Evolutionary conservation across 441 rosid species (phyloP).

Genomic region (Arabidopsis hybrid): DNA sequence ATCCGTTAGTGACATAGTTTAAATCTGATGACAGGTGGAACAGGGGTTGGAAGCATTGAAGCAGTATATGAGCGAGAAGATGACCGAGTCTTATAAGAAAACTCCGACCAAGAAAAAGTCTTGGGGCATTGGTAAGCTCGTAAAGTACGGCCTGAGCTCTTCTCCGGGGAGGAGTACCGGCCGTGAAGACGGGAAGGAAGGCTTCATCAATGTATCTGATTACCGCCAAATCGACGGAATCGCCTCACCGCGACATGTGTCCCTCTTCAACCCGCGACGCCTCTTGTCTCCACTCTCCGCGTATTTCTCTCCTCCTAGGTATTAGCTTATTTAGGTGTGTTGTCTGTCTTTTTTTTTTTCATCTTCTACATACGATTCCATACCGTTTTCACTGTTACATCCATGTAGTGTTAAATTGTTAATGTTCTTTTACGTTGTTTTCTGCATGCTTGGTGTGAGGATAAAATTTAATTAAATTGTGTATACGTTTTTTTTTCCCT

Average conservation of each 20-base stretch:
- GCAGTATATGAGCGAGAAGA: conserved; percentile 67
- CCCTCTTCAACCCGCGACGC: conserved; percentile 72
- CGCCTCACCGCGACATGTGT: conserved; percentile 60
- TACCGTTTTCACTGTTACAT: not conserved
- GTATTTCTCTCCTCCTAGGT: conserved; percentile 44
- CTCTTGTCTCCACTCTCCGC: conserved; percentile 60
- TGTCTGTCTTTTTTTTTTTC: conserved; percentile 4
- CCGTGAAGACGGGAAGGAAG: conserved; percentile 48
- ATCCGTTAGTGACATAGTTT: not conserved
- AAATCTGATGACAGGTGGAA: conserved; percentile 45
- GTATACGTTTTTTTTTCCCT: not conserved
- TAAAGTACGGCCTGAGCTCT: conserved; percentile 52
- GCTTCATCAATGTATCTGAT: conserved; percentile 49
- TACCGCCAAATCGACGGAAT: conserved; percentile 57
- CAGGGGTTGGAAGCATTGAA: conserved; percentile 62
- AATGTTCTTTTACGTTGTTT: not conserved
- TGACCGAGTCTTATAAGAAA: conserved; percentile 55
- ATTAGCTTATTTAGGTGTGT: conserved; percentile 13
- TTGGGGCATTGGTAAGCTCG: conserved; percentile 73
- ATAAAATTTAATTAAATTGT: not conserved
- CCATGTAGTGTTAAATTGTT: not conserved
- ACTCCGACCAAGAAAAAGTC: conserved; percentile 50
- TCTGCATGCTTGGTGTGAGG: conserved; percentile 13
- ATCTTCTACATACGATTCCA: not conserved
- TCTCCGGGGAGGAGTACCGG: conserved; percentile 35